Conservation (phyloP, 179 eudicot genomes). For the Corrigiola litoralis region DNA sequence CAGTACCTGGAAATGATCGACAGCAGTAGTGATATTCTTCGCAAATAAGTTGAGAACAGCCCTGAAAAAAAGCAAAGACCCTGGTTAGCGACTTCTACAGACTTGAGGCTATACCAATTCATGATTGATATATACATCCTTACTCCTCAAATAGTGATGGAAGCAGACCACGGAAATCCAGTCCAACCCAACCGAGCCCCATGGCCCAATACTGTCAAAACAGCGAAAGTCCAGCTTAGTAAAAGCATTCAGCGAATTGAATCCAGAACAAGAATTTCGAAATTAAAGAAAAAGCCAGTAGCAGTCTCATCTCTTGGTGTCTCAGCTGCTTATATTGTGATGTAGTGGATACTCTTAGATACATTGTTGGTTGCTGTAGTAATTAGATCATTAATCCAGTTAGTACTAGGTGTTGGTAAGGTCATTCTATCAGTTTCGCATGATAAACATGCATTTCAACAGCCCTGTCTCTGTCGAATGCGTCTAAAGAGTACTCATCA, state of each 20-base stretch:
- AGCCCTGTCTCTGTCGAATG: neutral
- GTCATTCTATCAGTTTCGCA: neutral
- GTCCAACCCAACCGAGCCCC: conserved; percentile 99
- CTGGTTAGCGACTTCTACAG: neutral
- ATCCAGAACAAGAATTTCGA: neutral
- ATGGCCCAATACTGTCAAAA: conserved; percentile 77
- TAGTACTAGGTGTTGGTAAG: neutral
- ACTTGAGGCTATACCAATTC: conserved; percentile 1
- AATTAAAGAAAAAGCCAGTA: neutral
- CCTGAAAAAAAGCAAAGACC: conserved; percentile 43
- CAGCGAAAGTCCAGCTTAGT: neutral
- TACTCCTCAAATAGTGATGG: conserved; percentile 98
- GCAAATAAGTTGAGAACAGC: conserved; percentile 87
- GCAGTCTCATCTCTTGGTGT: neutral
- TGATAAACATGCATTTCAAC: neutral
- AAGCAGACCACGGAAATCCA: conserved; percentile 95
- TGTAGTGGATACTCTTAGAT: neutral
- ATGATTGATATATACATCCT: conserved; percentile 12
- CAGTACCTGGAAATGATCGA: conserved; percentile 99
- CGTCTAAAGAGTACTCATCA: neutral
- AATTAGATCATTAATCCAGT: neutral
- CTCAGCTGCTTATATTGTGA: neutral
- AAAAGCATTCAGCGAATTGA: neutral
- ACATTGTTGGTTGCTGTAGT: neutral
- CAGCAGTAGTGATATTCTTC: conserved; percentile 77